Evolutionary conservation across 495 filamentous ascomycete species (phyloP).

Genomic region (Aspergillus cristatus): DNA sequence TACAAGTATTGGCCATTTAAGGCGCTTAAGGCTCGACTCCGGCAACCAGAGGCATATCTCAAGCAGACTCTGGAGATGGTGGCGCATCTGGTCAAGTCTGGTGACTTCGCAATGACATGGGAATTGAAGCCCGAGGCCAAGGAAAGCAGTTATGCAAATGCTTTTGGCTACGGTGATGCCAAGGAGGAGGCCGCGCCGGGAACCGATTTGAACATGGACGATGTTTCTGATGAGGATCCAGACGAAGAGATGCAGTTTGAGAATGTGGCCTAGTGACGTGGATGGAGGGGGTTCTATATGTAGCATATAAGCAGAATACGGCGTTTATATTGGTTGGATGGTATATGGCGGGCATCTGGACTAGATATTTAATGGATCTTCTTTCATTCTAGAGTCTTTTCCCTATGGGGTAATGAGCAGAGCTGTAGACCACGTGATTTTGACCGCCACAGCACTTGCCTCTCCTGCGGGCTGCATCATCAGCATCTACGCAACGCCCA

Average conservation of each 20-base stretch:
- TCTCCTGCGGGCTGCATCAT: too few relatives aligned
- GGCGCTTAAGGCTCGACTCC: constrained; percentile 56
- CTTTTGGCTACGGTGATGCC: constrained; percentile 24
- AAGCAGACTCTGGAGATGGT: constrained; percentile 76
- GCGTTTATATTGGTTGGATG: constrained; percentile 7
- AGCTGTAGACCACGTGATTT: neutral
- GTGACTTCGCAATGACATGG: constrained; percentile 76
- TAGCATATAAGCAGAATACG: constrained; percentile 23
- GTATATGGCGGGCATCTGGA: too few relatives aligned
- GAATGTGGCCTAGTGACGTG: constrained; percentile 43
- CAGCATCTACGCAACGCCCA: too few relatives aligned
- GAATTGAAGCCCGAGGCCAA: constrained; percentile 66
- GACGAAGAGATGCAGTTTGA: constrained; percentile 72
- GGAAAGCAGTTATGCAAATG: constrained; percentile 42
- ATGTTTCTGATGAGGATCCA: constrained; percentile 34
- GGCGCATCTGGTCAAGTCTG: constrained; percentile 68
- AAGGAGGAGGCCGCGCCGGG: constrained; percentile 42
- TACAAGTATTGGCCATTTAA: constrained; percentile 89
- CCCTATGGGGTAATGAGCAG: too few relatives aligned
- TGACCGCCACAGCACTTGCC: constrained; percentile 1
- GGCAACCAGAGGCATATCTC: constrained; percentile 87
- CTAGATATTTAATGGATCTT: constrained; percentile 2
- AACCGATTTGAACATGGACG: constrained; percentile 30
- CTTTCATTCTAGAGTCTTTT: too few relatives aligned
- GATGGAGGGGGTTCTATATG: constrained; percentile 3